Conservation (phyloP, 208 protist species). For the Trypanosoma brucei region DNA sequence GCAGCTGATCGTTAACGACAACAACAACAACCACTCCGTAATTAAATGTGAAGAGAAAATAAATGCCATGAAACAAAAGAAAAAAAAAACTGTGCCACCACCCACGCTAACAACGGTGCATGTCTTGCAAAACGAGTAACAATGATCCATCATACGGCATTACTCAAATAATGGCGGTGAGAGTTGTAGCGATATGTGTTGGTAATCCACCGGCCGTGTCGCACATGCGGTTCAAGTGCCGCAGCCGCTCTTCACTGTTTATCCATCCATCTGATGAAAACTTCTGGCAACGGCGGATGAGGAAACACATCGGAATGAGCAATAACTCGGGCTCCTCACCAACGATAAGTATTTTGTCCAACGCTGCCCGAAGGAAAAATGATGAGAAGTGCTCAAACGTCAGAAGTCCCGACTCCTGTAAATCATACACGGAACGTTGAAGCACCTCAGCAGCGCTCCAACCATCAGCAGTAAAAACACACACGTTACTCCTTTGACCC, state of each 20-base stretch:
- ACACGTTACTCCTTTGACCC: background rate
- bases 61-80: no score
- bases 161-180: background rate
- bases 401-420: conserved; percentile 3
- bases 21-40: no score
- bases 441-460: conserved; percentile 18
- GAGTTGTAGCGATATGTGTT: conserved; percentile 9
- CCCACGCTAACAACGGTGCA: no score
- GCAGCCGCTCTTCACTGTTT: background rate
- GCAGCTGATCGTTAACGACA: no score
- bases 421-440: conserved; percentile 9
- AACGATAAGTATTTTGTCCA: conserved; percentile 5
- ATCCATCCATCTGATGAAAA: conserved; percentile 17
- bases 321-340: background rate
- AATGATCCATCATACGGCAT: no score
- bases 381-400: conserved; percentile 18
- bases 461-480: conserved; percentile 4
- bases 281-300: conserved; percentile 13
- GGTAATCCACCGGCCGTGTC: conserved; percentile 11
- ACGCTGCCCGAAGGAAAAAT: conserved; percentile 8
- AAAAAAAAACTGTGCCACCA: no score
- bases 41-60: no score
- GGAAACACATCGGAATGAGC: conserved; percentile 19
- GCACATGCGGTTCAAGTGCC: conserved; percentile 7
- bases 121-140: no score